Evolutionary conservation across 2,329 filamentous ascomycete genomes (phyloP).

Genomic region (Orbilia blumenaviensis): DNA sequence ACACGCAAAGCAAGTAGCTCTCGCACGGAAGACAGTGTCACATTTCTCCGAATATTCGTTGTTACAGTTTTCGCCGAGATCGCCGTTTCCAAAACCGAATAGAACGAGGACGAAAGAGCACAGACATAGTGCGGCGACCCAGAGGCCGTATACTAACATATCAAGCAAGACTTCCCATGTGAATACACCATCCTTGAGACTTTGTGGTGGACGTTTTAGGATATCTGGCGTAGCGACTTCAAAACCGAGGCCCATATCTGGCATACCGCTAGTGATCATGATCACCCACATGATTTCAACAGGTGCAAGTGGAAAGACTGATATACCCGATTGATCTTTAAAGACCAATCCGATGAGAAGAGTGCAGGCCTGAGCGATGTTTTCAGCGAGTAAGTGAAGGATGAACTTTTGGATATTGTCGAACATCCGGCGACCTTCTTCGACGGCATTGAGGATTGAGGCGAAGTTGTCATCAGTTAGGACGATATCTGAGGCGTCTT

Average conservation of each 20-base stretch:
- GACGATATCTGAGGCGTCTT: conserved; percentile 74
- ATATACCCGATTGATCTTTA: conserved; percentile 74
- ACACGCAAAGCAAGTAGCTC: conserved; percentile 77
- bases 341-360: conserved; percentile 83
- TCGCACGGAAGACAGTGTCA: conserved; percentile 73
- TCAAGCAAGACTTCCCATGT: conserved; percentile 79
- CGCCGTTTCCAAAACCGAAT: conserved; percentile 69
- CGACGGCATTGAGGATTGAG: conserved; percentile 81
- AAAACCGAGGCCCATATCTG: conserved; percentile 85
- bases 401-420: conserved; percentile 91
- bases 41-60: conserved; percentile 67
- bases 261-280: conserved; percentile 83
- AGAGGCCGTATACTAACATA: conserved; percentile 79
- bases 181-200: conserved; percentile 76
- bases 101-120: conserved; percentile 72
- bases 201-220: conserved; percentile 80
- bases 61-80: conserved; percentile 70
- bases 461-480: conserved; percentile 87
- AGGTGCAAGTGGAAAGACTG: conserved; percentile 85
- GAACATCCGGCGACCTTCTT: conserved; percentile 83
- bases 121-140: conserved; percentile 77
- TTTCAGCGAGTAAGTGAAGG: conserved; percentile 79
- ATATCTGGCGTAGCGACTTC: conserved; percentile 79
- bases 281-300: conserved; percentile 94
- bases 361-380: conserved; percentile 83